A percentile compares a stretch with the other conserved stretches of the same genome.
These are phyloP conservation scores for Cucumis melo DNA, from an alignment of 306 rosid genomes.

Conservation along the genomic window DNA sequence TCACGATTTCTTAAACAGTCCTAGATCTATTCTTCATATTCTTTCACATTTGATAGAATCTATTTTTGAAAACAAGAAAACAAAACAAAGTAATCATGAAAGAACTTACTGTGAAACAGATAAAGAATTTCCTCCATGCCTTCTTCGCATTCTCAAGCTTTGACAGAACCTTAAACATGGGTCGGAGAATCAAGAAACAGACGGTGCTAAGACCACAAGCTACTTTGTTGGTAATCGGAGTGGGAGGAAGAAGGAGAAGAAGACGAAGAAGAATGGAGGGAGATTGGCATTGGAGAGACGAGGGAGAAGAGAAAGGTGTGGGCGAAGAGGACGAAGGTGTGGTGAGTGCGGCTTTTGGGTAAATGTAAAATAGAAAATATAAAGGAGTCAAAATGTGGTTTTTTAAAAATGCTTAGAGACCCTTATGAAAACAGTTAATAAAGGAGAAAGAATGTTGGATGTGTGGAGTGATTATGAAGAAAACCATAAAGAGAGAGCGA, in stretches of 20 bases:
- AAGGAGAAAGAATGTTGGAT: not conserved
- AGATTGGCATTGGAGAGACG: slow-evolving; percentile 12
- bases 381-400: slow-evolving; percentile 1
- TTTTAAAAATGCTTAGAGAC: not conserved
- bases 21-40: not conserved
- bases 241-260: slow-evolving; percentile 5
- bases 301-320: not conserved
- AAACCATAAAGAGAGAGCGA: not conserved
- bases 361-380: not conserved
- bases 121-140: slow-evolving; percentile 18
- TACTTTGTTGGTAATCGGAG: slow-evolving; percentile 39
- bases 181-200: slow-evolving; percentile 31
- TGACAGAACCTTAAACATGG: slow-evolving; percentile 12
- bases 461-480: slow-evolving; percentile 1
- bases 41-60: not conserved
- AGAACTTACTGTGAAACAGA: slow-evolving; percentile 25
- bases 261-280: slow-evolving; percentile 3
- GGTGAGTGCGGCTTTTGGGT: not conserved
- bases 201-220: slow-evolving; percentile 39
- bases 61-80: not conserved
- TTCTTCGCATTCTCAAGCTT: slow-evolving; percentile 23
- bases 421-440: slow-evolving; percentile 5
- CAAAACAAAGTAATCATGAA: not conserved
- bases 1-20: not conserved
- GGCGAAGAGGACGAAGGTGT: not conserved